Percentiles rank a stretch among this genome's conserved stretches.
Evolutionary conservation across 2,329 filamentous ascomycete species (phyloP).

Genomic region (Lithohypha guttulata): DNA sequence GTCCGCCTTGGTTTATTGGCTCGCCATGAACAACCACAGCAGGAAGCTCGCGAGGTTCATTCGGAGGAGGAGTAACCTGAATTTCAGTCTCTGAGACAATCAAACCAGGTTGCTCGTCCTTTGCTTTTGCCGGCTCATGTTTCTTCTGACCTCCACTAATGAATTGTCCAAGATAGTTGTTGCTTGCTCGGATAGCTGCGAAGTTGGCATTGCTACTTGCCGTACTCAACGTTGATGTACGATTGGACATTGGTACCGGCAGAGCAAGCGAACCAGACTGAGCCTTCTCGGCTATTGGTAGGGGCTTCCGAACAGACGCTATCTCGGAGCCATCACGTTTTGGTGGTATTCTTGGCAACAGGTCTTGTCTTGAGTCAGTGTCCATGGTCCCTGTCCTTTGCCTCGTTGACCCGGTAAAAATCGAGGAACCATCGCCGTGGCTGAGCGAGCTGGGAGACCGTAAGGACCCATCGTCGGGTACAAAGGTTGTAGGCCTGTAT

Average conservation of each 20-base stretch:
- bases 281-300: constrained; percentile 3
- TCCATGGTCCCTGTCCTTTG: constrained; percentile 15
- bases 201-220: constrained; percentile 23
- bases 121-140: constrained; percentile 11
- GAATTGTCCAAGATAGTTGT: constrained; percentile 30
- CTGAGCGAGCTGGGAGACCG: constrained; percentile 29
- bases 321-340: constrained; percentile 26
- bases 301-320: not conserved
- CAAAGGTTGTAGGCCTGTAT: constrained; percentile 57
- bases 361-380: constrained; percentile 32
- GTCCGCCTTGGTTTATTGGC: not conserved
- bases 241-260: constrained; percentile 3
- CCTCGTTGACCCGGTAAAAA: constrained; percentile 41
- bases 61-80: constrained; percentile 12
- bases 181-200: constrained; percentile 26
- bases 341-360: constrained; percentile 46
- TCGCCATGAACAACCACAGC: constrained; percentile 14
- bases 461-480: constrained; percentile 36
- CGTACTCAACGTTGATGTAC: constrained; percentile 20
- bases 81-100: constrained; percentile 15
- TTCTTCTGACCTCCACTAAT: constrained; percentile 26
- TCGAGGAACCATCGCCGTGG: constrained; percentile 40
- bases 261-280: constrained; percentile 17
- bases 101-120: constrained; percentile 6
- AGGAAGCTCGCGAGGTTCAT: constrained; percentile 16